Evolutionary conservation across 805 yeast genomes (phyloP).

Genomic region (Saccharomycodes ludwigii): DNA sequence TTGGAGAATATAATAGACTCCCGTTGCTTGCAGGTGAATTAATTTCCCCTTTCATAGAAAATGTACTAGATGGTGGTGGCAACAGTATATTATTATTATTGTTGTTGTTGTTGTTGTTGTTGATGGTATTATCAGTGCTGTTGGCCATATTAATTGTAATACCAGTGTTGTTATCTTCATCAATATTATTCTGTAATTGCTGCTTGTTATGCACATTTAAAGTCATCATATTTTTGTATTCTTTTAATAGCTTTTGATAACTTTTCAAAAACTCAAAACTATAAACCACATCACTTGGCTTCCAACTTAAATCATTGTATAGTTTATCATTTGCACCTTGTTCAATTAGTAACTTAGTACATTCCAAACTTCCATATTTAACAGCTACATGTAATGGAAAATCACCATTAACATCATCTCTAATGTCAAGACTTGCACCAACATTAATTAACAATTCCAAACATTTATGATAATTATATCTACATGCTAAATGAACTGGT

Average conservation of each 20-base stretch:
- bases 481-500: conserved; percentile 59
- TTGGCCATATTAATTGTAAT: no score
- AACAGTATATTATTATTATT: no score
- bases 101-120: not conserved
- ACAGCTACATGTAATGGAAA: conserved; percentile 79
- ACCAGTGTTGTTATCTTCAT: no score
- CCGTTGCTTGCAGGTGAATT: no score
- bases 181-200: no score
- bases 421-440: conserved; percentile 65
- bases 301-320: conserved; percentile 50
- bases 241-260: conserved; percentile 23
- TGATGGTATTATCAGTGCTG: not conserved
- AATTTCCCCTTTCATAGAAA: no score
- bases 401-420: conserved; percentile 56
- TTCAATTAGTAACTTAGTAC: conserved; percentile 39
- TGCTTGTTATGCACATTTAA: no score
- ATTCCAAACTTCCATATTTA: conserved; percentile 50
- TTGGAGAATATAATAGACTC: no score
- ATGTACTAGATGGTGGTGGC: no score
- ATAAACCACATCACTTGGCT: conserved; percentile 47
- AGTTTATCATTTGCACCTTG: conserved; percentile 32
- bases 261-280: conserved; percentile 37
- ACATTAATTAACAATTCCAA: conserved; percentile 52
- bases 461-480: conserved; percentile 48
- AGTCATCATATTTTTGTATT: conserved; percentile 1